Evolutionary conservation across 768 basidiomycete species (phyloP).

Genomic region (Leccinum rimulosum): DNA sequence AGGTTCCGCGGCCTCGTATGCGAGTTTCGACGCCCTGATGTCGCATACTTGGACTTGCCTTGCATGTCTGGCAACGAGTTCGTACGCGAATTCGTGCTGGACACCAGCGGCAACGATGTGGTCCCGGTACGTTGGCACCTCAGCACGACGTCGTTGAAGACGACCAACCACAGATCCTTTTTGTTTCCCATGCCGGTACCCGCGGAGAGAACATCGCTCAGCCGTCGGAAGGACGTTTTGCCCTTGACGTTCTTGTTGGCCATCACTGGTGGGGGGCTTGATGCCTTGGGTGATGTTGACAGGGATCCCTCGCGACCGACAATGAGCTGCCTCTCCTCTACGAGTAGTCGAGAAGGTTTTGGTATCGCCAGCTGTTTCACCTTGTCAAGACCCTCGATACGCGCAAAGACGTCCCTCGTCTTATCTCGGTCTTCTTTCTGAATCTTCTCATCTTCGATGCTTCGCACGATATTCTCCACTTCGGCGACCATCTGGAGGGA

Average conservation of each 20-base stretch:
- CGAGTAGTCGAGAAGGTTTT: slow-evolving; percentile 82
- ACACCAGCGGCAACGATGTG: slow-evolving; percentile 77
- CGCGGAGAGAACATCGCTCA: slow-evolving; percentile 82
- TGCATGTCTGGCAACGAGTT: slow-evolving; percentile 82
- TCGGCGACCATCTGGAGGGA: slow-evolving; percentile 96
- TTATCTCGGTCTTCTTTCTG: slow-evolving; percentile 94
- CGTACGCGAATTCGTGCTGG: slow-evolving; percentile 63
- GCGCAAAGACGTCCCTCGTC: slow-evolving; percentile 91
- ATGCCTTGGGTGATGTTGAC: slow-evolving; percentile 24
- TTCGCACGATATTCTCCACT: slow-evolving; percentile 92
- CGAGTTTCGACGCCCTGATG: slow-evolving; percentile 69
- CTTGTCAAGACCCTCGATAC: slow-evolving; percentile 94
- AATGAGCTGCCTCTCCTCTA: slow-evolving; percentile 69
- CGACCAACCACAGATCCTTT: slow-evolving; percentile 91
- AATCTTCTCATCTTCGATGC: slow-evolving; percentile 98
- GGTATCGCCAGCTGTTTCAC: slow-evolving; percentile 90
- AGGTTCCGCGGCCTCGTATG: slow-evolving; percentile 86
- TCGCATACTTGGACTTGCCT: slow-evolving; percentile 82
- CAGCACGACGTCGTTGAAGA: slow-evolving; percentile 93
- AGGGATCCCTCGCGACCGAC: slow-evolving; percentile 31
- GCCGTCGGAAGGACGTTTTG: slow-evolving; percentile 83
- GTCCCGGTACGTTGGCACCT: slow-evolving; percentile 89
- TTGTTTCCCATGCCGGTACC: slow-evolving; percentile 58
- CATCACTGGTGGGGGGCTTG: slow-evolving; percentile 37
- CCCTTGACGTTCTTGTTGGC: slow-evolving; percentile 62